These are phyloP conservation scores for Paraleonurus japonicus DNA, from an alignment of 257 asterid genomes.

Conservation along the genomic window DNA sequence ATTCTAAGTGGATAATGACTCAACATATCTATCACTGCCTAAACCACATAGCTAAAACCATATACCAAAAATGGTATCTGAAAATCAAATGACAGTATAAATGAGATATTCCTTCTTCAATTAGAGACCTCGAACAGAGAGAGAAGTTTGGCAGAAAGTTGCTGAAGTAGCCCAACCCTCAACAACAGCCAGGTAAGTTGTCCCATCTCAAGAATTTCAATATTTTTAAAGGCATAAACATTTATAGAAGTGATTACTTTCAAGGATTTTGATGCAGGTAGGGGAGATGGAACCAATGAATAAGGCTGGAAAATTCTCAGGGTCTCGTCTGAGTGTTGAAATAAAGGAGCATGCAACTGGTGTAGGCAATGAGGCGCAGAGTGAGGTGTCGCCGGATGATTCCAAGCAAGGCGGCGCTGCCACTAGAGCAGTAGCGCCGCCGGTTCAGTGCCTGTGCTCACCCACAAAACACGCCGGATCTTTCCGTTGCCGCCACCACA, in stretches of 20 bases:
- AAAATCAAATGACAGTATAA: constrained; percentile 9
- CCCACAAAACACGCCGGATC: constrained; percentile 35
- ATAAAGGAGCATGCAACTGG: constrained; percentile 13
- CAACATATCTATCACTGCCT: not conserved
- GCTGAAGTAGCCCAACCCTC: not conserved
- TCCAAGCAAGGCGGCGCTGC: constrained; percentile 9
- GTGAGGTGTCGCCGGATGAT: not conserved
- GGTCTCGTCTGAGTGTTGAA: not conserved
- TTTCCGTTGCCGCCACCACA: constrained; percentile 36
- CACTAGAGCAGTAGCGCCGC: not conserved
- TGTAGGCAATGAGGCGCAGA: constrained; percentile 1
- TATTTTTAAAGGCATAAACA: not conserved
- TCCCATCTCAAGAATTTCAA: not conserved
- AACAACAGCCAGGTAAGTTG: not conserved
- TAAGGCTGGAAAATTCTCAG: constrained; percentile 8
- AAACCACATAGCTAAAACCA: not conserved
- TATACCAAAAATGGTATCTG: not conserved
- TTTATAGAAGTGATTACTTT: not conserved
- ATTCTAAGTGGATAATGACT: constrained; percentile 22
- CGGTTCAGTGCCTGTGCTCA: constrained; percentile 32
- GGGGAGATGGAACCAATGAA: constrained; percentile 20
- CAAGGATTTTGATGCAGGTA: not conserved
- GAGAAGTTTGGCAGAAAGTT: not conserved
- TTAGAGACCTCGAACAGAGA: not conserved
- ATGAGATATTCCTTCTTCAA: not conserved